Evolutionary conservation across 2,329 filamentous ascomycete genomes (phyloP).

Genomic region (Diaporthe sp.): DNA sequence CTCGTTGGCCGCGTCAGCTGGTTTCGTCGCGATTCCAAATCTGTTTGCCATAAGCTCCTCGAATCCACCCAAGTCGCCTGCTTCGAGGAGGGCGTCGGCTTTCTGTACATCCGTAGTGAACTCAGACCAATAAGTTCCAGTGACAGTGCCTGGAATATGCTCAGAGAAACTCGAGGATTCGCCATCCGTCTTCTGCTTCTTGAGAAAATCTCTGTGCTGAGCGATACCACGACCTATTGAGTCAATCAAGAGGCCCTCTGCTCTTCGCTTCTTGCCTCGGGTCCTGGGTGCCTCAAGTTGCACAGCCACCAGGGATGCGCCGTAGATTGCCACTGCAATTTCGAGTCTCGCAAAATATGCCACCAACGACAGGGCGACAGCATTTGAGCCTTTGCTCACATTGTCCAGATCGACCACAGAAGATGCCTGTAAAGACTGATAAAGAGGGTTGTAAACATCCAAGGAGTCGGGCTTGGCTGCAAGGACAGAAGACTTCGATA

Average conservation of each 20-base stretch:
- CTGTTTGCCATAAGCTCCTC: conserved; percentile 65
- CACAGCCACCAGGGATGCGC: conserved; percentile 75
- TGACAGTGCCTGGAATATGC: conserved; percentile 64
- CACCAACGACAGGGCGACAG: conserved; percentile 60
- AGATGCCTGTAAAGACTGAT: conserved; percentile 71
- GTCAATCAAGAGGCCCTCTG: conserved; percentile 77
- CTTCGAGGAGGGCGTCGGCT: conserved; percentile 63
- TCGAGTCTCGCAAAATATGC: conserved; percentile 77
- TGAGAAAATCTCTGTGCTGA: conserved; percentile 53
- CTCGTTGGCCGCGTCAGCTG: conserved; percentile 6
- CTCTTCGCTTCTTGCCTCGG: conserved; percentile 68
- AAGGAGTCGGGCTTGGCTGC: conserved; percentile 70
- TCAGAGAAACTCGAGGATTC: conserved; percentile 53
- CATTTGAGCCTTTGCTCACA: conserved; percentile 46
- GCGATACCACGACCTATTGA: conserved; percentile 77
- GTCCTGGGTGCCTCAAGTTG: conserved; percentile 75
- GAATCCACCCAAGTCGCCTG: conserved; percentile 62
- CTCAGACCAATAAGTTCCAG: conserved; percentile 62
- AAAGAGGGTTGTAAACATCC: conserved; percentile 78
- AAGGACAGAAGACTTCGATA: conserved; percentile 77
- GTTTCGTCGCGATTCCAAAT: conserved; percentile 58
- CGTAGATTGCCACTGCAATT: conserved; percentile 75
- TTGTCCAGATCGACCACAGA: conserved; percentile 58
- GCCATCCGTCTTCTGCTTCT: conserved; percentile 46
- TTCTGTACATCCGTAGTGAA: conserved; percentile 60